Evolutionary conservation across 768 basidiomycete genomes (phyloP).

Genomic region (Naganishia randhawae): DNA sequence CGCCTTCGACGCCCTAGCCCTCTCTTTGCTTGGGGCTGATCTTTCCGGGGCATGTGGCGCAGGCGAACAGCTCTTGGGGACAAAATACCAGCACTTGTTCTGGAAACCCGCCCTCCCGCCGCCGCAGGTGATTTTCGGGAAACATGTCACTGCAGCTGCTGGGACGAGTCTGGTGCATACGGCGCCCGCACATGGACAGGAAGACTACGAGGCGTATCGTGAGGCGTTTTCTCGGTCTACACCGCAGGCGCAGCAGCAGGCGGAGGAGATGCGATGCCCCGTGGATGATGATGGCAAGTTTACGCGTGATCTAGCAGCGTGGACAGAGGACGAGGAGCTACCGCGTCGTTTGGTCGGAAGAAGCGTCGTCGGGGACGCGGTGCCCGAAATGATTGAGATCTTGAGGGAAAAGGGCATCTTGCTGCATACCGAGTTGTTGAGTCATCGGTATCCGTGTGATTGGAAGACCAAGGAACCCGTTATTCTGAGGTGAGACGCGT

Average conservation of each 20-base stretch:
- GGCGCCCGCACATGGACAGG: conserved; percentile 88
- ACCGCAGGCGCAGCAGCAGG: conserved; percentile 23
- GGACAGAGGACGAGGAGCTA: conserved; percentile 57
- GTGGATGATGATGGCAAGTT: conserved; percentile 75
- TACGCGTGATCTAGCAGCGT: conserved; percentile 58
- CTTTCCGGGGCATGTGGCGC: neutral
- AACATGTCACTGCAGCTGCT: conserved; percentile 77
- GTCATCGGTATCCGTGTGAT: conserved; percentile 91
- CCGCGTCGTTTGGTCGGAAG: conserved; percentile 61
- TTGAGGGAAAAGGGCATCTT: conserved; percentile 59
- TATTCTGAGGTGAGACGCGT: conserved; percentile 66
- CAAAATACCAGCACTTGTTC: conserved; percentile 65
- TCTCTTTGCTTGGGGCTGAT: neutral
- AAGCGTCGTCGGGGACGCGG: conserved; percentile 70
- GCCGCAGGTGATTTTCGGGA: conserved; percentile 62
- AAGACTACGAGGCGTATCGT: conserved; percentile 76
- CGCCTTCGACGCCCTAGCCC: conserved; percentile 32
- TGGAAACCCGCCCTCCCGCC: conserved; percentile 33
- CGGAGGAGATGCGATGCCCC: conserved; percentile 66
- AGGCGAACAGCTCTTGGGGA: conserved; percentile 61
- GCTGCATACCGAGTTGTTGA: conserved; percentile 65
- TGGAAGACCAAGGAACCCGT: conserved; percentile 93
- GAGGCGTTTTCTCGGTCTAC: conserved; percentile 51
- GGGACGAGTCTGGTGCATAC: conserved; percentile 94
- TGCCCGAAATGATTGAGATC: conserved; percentile 63